Evolutionary conservation across 1,139 yeast genomes (phyloP), one percentile per base, ranked within the genome.

Genomic region (Yamadazyma pseudoaaseri): DNA sequence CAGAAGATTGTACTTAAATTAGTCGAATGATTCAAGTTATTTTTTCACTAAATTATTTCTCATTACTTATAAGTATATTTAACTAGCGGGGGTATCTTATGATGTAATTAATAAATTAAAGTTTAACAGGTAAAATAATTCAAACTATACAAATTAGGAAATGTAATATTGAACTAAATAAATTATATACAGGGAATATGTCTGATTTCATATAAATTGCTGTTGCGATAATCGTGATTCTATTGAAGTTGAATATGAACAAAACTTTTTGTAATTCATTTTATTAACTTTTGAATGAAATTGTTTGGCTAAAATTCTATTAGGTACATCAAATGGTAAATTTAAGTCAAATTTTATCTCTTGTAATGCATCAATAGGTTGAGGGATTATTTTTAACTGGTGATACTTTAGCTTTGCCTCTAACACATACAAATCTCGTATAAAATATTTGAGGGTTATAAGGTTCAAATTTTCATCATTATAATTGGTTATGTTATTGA

Each of bases 401-500:
- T 33, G 31, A 20, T 33, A 29, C n/a, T 27, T 29, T 5, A 45
- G 28, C 26, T 41, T 39, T 5, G 25, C n/a, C 4, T 37, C 31
- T 10, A 42, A 12, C 7, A 11, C 16, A 20, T 36, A 30, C 9
- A 41, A 30, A 11, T 31, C 28, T 14, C 33, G 26, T 6, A 33
- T 29, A 20, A 33, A 35, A 18, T 35, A 31, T 18, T 36, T 39
- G 31, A 45, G 27, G 4, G 35, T 24, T 7, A 16, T 16, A 7
- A 36, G 16, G 18, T 30, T 28, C 10, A 20, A 10, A 3, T 37
- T 29, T 6, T 20, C 15, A 20, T 36, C 20, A 7, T 20, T 22
- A 20, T 16, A 30, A 2, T 27, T 17, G 14, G 33, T 35, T 10
- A 38, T 20, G 7, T 6, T 10, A 7, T 26, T 22, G 13, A 44